Base-by-base conservation (phyloP, 176 grass and related monocot genomes). In the Secale cereale region DNA sequence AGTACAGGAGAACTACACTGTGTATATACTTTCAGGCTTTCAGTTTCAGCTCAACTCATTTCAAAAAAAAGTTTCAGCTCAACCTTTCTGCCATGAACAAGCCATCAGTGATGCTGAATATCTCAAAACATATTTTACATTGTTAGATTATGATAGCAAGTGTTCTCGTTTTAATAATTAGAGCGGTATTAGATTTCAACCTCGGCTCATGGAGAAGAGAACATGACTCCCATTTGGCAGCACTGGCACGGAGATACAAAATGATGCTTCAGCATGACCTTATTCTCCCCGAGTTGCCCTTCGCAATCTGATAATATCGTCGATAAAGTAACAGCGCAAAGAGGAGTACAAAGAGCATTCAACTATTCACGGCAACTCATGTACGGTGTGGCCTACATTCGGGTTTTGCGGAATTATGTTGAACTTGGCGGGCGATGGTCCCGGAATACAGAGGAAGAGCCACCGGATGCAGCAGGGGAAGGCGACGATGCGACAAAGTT, bases 391-490 rank as follows among this genome's bases (percentile, higher is more conserved):
- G 30, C 46, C 60, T 37, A 10, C 10, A 6, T 37, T 52, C 10
- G 35, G 62, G 35, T 29, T 72, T 36, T 7, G 43, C 3, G 10
- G 12, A 9, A 35, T 48, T 86, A 89, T 3, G 82, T 91, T 60
- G 81, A 94, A 79, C 60, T 87, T 28, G 89, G 86, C 4, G 50
- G 73, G 33, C 91, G 85, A 75, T 89, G 30, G 82, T 98, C 93
- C 71, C 77, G 91, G 80, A 95, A 95, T 30, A 93, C 82, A 0
- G 95, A 95, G 41, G 91, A 88, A 46, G 75, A 82, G 65, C 91
- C 91, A 80, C 92, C 94, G 5, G 95, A 98, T 69, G 85, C 91
- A 19, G 91, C 95, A 0, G 95, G 95, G 31, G 95, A 95, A 67
- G 87, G 92, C 0, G 92, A 98, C 20, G 87, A 93, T n/a, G 88